Evolutionary conservation across 2,329 filamentous ascomycete genomes (phyloP), one percentile per base, ranked within the genome.

Genomic region (Cryphonectria parasitica): DNA sequence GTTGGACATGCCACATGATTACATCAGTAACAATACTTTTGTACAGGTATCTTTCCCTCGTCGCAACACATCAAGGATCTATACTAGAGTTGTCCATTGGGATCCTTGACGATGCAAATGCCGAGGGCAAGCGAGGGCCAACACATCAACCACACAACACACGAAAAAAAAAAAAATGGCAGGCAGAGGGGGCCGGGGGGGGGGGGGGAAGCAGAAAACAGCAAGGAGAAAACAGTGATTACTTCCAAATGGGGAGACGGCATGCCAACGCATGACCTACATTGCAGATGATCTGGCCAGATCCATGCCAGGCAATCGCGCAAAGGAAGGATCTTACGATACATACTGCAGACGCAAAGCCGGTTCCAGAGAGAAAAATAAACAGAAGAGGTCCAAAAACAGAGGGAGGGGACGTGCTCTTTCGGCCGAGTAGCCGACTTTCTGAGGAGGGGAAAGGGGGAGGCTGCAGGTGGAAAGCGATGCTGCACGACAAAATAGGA

Each of bases 261-360:
- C 22, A 28, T 56, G 54, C 54, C 54, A 56, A 17, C 54, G 54
- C 54, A 56, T 56, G 54, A 56, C 54, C 54, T 56, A 56, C 54
- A 56, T 56, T 56, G 54, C 54, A 56, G 54, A 56, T 56, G n/a
- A 31, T 31, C 54, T 31, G 54, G 54, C 25, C 25, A 13, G 54
- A 56, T 56, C 54, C 11, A 56, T 28, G 11, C 11, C 11, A 56
- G 54, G 54, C 54, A 56, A 56, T 56, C 54, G 54, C 54, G 54
- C 54, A 56, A 56, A 28, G 6, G 25, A 31, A 25, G 25, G 45
- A 22, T n/a, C 45, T n/a, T n/a, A n/a, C 45, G 19, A 49, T n/a
- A n/a, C 19, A 56, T 5, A 15, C 54, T 56, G 54, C 54, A 56
- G 52, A 56, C 6, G 54, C 25, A 56, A 11, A 56, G 22, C 22